These are phyloP conservation scores for Neophaeococcomyces mojaviensis DNA, from an alignment of 2,329 filamentous ascomycete genomes.

Conservation along the genomic window DNA sequence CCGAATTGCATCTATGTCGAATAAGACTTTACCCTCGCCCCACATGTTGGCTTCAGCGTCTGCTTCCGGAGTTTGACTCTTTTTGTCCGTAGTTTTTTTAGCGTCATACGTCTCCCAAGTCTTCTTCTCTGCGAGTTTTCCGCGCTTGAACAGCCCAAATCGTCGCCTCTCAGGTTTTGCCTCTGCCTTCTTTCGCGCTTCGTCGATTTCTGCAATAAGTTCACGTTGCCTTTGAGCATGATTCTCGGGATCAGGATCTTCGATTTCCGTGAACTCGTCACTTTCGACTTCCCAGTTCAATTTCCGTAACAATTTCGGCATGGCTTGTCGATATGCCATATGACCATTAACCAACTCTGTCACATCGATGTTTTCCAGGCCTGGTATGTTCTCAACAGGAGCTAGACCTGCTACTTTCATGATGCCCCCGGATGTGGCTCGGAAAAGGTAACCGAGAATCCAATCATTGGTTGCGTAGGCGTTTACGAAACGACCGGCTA, in stretches of 20 bases:
- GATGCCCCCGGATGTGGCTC: conserved; percentile 85
- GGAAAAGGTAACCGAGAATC: conserved; percentile 94
- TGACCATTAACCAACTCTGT: conserved; percentile 81
- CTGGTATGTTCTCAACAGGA: conserved; percentile 65
- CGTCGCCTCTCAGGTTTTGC: conserved; percentile 64
- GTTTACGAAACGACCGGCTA: conserved; percentile 89
- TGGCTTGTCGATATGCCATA: conserved; percentile 91
- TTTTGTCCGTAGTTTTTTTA: conserved; percentile 10
- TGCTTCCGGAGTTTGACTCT: not conserved
- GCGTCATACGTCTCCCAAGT: conserved; percentile 95
- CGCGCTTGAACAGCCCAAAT: conserved; percentile 74
- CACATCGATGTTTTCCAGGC: conserved; percentile 82
- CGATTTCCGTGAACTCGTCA: conserved; percentile 92
- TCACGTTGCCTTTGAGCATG: conserved; percentile 81
- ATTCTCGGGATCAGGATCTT: conserved; percentile 93
- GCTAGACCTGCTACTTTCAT: conserved; percentile 79
- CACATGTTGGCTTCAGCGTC: conserved; percentile 34
- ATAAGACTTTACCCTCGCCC: conserved; percentile 57
- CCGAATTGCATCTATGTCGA: conserved; percentile 91
- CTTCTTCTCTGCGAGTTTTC: conserved; percentile 63
- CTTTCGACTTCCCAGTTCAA: conserved; percentile 87
- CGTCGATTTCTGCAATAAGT: conserved; percentile 92
- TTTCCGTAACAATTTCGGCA: conserved; percentile 78
- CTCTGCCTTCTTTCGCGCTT: conserved; percentile 79
- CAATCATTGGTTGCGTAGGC: conserved; percentile 93